Percentiles rank a stretch among this genome's conserved stretches.
Conservation (phyloP, 805 yeast species). For the Metschnikowia noctiluminum region DNA sequence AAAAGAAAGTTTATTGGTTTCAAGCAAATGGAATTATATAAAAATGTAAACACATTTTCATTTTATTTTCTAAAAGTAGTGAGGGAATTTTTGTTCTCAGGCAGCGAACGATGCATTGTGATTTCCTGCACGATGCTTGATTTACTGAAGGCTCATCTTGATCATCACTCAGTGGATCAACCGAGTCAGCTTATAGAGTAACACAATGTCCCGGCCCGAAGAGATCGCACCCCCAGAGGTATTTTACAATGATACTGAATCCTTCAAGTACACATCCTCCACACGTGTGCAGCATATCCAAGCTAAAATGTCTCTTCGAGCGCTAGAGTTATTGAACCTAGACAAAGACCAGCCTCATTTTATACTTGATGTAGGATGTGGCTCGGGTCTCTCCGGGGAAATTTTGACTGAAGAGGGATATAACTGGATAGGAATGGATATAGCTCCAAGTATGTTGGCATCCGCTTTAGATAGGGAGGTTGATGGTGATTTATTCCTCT, state of each 20-base stretch:
- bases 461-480: conserved; percentile 89
- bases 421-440: conserved; percentile 95
- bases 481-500: conserved; percentile 88
- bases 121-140: conserved; percentile 8
- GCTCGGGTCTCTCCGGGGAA: conserved; percentile 94
- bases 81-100: no score
- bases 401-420: conserved; percentile 92
- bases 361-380: conserved; percentile 92
- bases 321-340: conserved; percentile 79
- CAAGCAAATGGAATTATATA: no score
- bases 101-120: no score
- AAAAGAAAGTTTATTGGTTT: no score
- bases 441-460: conserved; percentile 93
- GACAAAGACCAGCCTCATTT: conserved; percentile 59
- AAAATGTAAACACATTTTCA: no score
- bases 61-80: no score
- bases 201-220: conserved; percentile 88
- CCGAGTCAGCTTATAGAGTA: not conserved
- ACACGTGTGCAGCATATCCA: conserved; percentile 98
- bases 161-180: not conserved
- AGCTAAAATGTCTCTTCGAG: conserved; percentile 95
- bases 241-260: conserved; percentile 87
- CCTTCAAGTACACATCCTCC: conserved; percentile 84
- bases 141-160: conserved; percentile 6
- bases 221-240: conserved; percentile 95